Evolutionary conservation across 176 grass and related monocot genomes (phyloP).

Genomic region (Olyra latifolia): DNA sequence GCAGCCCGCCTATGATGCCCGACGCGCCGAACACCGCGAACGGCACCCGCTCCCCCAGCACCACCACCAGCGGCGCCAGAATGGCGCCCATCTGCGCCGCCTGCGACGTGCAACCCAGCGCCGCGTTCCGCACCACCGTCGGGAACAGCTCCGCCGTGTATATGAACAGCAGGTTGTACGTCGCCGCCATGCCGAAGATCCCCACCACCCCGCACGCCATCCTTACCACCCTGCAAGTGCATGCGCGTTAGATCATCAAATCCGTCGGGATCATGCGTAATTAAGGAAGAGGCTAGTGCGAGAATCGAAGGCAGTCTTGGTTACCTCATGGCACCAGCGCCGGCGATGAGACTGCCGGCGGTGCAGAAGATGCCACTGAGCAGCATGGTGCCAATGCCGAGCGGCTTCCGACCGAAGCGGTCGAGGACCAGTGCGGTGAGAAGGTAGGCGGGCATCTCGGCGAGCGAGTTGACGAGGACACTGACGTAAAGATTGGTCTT

Average conservation of each 20-base stretch:
- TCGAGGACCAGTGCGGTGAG: conserved; percentile 61
- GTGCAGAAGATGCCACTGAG: conserved; percentile 67
- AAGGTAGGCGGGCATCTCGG: conserved; percentile 66
- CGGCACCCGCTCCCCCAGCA: conserved; percentile 56
- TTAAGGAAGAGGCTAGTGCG: no score
- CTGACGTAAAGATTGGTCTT: conserved; percentile 80
- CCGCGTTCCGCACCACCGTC: conserved; percentile 73
- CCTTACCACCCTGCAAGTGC: conserved; percentile 32
- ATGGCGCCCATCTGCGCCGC: conserved; percentile 71
- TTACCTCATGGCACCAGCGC: conserved; percentile 38
- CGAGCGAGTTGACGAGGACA: conserved; percentile 63
- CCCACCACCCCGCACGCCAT: conserved; percentile 74
- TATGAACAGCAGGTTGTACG: conserved; percentile 79
- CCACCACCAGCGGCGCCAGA: conserved; percentile 73
- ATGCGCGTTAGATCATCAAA: background rate
- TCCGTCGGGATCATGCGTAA: no score
- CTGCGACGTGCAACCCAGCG: conserved; percentile 58
- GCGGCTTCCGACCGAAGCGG: conserved; percentile 54
- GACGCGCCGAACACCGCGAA: conserved; percentile 70
- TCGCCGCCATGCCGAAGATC: conserved; percentile 80
- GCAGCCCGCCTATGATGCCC: conserved; percentile 50
- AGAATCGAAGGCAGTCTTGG: background rate
- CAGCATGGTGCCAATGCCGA: conserved; percentile 65
- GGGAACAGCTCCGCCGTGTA: conserved; percentile 90
- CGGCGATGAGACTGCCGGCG: conserved; percentile 39